Evolutionary conservation across 2,329 filamentous ascomycete species (phyloP).

Genomic region (Arachnomyces sp.): DNA sequence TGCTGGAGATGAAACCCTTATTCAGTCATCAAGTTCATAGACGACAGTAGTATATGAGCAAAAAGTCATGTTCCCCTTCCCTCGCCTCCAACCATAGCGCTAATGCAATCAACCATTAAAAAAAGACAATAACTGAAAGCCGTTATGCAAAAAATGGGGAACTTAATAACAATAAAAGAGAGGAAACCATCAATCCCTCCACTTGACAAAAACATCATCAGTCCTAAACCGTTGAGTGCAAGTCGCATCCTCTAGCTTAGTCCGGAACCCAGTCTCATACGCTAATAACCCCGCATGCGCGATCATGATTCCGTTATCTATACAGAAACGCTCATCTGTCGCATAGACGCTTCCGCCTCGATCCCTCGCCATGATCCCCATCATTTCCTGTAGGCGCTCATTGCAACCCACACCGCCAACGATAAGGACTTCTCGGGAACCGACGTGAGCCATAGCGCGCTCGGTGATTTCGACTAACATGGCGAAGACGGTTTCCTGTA

Average conservation of each 20-base stretch:
- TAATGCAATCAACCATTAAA: no score
- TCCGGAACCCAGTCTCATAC: conserved; percentile 71
- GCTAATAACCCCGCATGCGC: conserved; percentile 88
- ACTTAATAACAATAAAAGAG: no score
- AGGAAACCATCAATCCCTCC: conserved; percentile 51
- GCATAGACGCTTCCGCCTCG: conserved; percentile 85
- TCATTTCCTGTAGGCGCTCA: conserved; percentile 92
- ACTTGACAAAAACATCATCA: conserved; percentile 72
- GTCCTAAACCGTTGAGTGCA: conserved; percentile 80
- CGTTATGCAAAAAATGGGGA: no score
- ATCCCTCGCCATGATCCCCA: conserved; percentile 89
- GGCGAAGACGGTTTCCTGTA: conserved; percentile 91
- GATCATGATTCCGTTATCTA: conserved; percentile 99
- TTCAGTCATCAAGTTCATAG: no score
- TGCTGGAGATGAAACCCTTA: no score
- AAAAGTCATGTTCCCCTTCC: no score
- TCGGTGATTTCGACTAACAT: conserved; percentile 99
- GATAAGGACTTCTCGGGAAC: conserved; percentile 83
- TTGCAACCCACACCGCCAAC: conserved; percentile 96
- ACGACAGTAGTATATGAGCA: no score
- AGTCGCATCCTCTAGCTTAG: conserved; percentile 69
- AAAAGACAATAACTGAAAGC: no score
- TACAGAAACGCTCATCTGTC: conserved; percentile 95
- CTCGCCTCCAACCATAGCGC: no score
- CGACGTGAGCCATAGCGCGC: conserved; percentile 96